Conservation (phyloP, 2,329 filamentous ascomycete genomes). For the Xylaria sp. region DNA sequence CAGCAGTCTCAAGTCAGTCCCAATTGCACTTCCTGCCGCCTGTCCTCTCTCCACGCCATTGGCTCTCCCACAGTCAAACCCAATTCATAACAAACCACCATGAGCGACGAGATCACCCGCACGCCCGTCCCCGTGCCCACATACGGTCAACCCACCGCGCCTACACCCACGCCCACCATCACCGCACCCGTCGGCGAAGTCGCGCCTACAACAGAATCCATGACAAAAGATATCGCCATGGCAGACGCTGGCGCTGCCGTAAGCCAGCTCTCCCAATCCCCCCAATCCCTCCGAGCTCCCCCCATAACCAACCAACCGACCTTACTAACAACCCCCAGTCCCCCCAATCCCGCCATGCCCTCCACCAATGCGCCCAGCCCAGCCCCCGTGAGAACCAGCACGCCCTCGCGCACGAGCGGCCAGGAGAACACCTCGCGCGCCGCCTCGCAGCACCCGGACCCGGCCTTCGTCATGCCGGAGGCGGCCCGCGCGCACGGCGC, state of each 20-base stretch:
- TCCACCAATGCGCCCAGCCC: conserved; percentile 37
- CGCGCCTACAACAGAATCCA: conserved; percentile 17
- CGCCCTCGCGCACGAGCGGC: conserved; percentile 39
- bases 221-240: conserved; percentile 39
- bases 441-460: conserved; percentile 52
- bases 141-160: conserved; percentile 23
- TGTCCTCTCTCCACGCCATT: background rate
- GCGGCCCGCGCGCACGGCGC: conserved; percentile 62
- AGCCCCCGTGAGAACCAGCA: conserved; percentile 41
- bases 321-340: conserved; percentile 28
- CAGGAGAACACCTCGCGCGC: conserved; percentile 47
- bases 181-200: conserved; percentile 13
- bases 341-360: conserved; percentile 31
- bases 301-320: background rate
- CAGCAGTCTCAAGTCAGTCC: background rate
- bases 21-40: background rate
- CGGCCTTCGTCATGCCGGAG: conserved; percentile 49
- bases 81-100: conserved; percentile 6
- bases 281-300: background rate
- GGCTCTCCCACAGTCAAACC: background rate
- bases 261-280: conserved; percentile 8
- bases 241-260: conserved; percentile 38
- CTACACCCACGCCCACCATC: conserved; percentile 2
- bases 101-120: conserved; percentile 26
- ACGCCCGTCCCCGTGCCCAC: conserved; percentile 28